Evolutionary conservation across 2,329 filamentous ascomycete species (phyloP).

Genomic region (Penicillium hesseltinei): DNA sequence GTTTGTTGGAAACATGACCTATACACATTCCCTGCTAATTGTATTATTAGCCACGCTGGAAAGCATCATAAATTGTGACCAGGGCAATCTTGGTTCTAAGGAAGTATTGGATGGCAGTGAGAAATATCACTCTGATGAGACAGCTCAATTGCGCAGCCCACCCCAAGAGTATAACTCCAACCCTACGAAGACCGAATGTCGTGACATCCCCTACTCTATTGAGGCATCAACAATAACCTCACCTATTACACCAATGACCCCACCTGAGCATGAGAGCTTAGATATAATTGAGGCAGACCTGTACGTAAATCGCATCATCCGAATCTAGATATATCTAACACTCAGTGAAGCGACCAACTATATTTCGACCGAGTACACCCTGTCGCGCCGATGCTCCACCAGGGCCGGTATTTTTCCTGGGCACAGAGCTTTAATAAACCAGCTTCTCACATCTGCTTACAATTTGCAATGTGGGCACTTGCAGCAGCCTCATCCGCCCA

Average conservation of each 20-base stretch:
- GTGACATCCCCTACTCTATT: neutral
- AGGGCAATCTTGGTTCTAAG: neutral
- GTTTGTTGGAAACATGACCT: conserved; percentile 10
- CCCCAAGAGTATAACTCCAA: neutral
- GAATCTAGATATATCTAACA: neutral
- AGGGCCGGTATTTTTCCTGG: conserved; percentile 30
- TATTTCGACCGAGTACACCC: conserved; percentile 35
- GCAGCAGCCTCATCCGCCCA: conserved; percentile 36
- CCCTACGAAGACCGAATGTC: neutral
- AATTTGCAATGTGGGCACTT: conserved; percentile 40
- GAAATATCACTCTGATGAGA: neutral
- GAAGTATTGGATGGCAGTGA: neutral
- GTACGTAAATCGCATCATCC: neutral
- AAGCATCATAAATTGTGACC: conserved; percentile 2
- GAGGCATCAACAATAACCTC: neutral
- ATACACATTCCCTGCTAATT: neutral
- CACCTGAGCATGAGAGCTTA: neutral
- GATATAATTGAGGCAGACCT: conserved; percentile 7
- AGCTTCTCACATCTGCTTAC: conserved; percentile 27
- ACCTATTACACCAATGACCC: neutral
- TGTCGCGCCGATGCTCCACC: conserved; percentile 30
- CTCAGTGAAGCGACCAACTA: conserved; percentile 26
- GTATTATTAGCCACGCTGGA: neutral
- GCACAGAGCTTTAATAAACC: conserved; percentile 17
- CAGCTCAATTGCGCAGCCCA: neutral